Percentiles rank a stretch among this genome's conserved stretches.
Evolutionary conservation across 441 rosid genomes (phyloP).

Genomic region (Adansonia madagascariensis): DNA sequence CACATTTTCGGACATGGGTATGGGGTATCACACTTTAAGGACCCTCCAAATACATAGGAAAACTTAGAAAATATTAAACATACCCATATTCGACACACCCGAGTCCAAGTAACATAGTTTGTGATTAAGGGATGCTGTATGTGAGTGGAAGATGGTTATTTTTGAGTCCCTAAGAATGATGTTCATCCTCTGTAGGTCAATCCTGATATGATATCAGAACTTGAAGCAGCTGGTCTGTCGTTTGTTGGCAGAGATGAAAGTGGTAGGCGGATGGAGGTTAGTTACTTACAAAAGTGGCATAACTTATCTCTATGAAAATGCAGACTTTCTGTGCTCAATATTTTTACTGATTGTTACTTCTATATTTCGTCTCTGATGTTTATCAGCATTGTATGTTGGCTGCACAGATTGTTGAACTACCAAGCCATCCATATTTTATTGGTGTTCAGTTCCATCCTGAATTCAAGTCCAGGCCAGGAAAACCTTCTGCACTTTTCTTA

Average conservation of each 20-base stretch:
- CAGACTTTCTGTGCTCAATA: not conserved
- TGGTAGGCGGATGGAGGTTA: constrained; percentile 89
- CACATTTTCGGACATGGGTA: no score
- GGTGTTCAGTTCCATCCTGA: constrained; percentile 98
- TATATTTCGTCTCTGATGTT: constrained; percentile 6
- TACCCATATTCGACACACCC: no score
- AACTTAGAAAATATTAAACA: no score
- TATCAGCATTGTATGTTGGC: constrained; percentile 28
- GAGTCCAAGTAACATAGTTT: no score
- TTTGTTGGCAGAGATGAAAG: constrained; percentile 92
- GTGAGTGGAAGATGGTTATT: not conserved
- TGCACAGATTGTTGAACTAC: constrained; percentile 79
- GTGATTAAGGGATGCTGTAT: not conserved
- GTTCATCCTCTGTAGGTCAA: constrained; percentile 57
- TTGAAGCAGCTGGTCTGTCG: constrained; percentile 78
- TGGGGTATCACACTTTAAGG: no score
- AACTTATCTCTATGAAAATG: not conserved
- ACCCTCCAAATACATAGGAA: no score
- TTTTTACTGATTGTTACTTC: constrained; percentile 4
- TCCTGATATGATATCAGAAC: constrained; percentile 70
- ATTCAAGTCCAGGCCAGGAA: constrained; percentile 92
- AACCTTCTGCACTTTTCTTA: constrained; percentile 80
- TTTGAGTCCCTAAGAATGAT: not conserved
- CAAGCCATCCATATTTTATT: constrained; percentile 77
- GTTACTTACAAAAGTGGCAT: constrained; percentile 16